Evolutionary conservation across 2,329 filamentous ascomycete genomes (phyloP), one percentile per base, ranked within the genome.

Genomic region (Aureobasidium sp.): DNA sequence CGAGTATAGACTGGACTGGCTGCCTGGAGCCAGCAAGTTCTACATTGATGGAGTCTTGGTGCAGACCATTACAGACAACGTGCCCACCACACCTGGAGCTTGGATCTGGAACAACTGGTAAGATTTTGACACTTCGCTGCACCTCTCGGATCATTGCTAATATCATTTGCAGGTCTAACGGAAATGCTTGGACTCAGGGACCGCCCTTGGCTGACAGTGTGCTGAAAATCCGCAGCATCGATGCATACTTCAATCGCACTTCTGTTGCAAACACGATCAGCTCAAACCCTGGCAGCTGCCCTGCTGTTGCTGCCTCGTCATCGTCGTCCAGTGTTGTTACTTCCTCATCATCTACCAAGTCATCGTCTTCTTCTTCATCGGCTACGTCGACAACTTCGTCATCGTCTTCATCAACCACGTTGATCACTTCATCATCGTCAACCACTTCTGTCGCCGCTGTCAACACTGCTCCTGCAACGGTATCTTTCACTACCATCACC

Each of bases 1-100:
- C 73, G 89, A 92, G 74, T 92, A 92, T 70, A 87, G 89, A 39
- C 87, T 92, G 71, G 89, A 93, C 73, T 92, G 88, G 75, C 71
- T 85, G 15, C 80, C 83, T 0, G 79, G 77, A 0, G 77, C 76
- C 1, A 87, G 92, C 9, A 71, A 81, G 13, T 92, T 90, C 74
- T 91, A 87, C 70, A 86, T 85, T 2, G 88, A 92, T 71, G 83
- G 82, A 46, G 62, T 74, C 9, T 72, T 81, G 12, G 74, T 91
- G 24, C 86, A 89, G 79, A 76, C 73, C 0, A 70, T 77, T 3
- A 79, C 80, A 1, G 63, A 68, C 4, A 66, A 67, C 37, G 63
- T 72, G 1, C 89, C 89, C 0, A 77, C 76, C 2, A 71, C 74
- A 76, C 15, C 75, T 83, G 89, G 89, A 1, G 83, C 37, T 6